A percentile compares a stretch with the other conserved stretches of the same genome.
Evolutionary conservation across 2,329 filamentous ascomycete species (phyloP).

Genomic region (Aspergillus pseudoterreus): DNA sequence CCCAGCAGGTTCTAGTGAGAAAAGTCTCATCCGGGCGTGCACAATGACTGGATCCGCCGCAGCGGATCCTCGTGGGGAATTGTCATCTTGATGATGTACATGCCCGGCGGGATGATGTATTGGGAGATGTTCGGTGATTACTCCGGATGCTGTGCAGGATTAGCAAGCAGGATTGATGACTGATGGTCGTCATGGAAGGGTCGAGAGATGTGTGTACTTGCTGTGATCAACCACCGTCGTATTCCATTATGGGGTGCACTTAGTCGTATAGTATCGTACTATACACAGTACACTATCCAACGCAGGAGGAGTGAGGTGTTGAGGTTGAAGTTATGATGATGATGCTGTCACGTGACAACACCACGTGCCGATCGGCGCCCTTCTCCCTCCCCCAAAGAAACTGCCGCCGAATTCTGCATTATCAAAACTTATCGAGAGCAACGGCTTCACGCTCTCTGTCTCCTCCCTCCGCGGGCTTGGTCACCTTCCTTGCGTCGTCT

Average conservation of each 20-base stretch:
- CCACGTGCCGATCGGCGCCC: too few relatives aligned
- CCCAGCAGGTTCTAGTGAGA: neutral
- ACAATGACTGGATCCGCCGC: neutral
- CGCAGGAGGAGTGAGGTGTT: neutral
- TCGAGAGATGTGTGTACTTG: neutral
- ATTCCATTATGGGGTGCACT: too few relatives aligned
- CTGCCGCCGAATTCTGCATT: too few relatives aligned
- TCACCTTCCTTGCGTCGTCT: too few relatives aligned
- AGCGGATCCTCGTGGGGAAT: neutral
- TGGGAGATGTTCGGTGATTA: neutral
- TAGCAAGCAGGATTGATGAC: neutral
- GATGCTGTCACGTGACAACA: too few relatives aligned
- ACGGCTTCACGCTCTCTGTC: too few relatives aligned
- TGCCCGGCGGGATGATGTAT: too few relatives aligned
- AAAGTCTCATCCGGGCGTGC: neutral
- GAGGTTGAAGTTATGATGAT: neutral
- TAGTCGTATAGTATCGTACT: too few relatives aligned
- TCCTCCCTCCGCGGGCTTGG: too few relatives aligned
- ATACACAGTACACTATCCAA: too few relatives aligned
- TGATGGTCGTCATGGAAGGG: neutral
- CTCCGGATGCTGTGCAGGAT: neutral
- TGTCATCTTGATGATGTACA: neutral
- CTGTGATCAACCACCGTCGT: neutral
- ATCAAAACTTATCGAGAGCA: too few relatives aligned
- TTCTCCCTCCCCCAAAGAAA: too few relatives aligned